Base-by-base conservation (phyloP, 2,329 filamentous ascomycete genomes). In the Raffaelea deltoideospora region DNA sequence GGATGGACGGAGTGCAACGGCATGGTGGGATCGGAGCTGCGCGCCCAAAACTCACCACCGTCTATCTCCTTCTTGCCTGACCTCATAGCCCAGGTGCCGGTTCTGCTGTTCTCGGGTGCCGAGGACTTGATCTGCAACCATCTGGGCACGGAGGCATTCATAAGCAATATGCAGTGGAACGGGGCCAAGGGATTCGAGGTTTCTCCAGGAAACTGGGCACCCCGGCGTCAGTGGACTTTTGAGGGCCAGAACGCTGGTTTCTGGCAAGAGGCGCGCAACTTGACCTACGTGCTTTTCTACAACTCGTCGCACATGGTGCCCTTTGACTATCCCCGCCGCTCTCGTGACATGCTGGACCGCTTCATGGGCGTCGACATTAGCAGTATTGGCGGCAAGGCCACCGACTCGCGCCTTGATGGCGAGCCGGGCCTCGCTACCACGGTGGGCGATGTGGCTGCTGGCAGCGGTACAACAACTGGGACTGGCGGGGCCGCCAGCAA, bases 291-390 rank as follows among this genome's bases (percentile, higher is more conserved):
- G 23, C 67, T 92, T 29, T 94, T 96, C 60, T 84, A 93, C 64
- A 93, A 98, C 56, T 77, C 85, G 14, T 93, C 83, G 34, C 90
- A 98, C 58, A 98, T 98, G 90, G 90, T 98, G 1, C 92, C 90
- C 1, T 96, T 90, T 51, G 88, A 98, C 57, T 82, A 81, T 48
- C 79, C 88, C 1, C 76, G 85, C 33, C 79, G 86, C 42, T 81
- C 78, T 17, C 75, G 88, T 43, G 90, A 96, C 55, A 98, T 98
- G 90, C 75, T 98, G 14, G 88, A 98, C 57, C 81, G 90, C 29
- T 94, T 98, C 60, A 85, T 96, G 70, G 74, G 76, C 34, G 84
- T 98, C 29, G 86, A 96, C 52, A 92, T 96, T 46, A 80, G 74
- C 48, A 79, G 72, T 50, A 92, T 95, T 45, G 88, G 88, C 40